Conservation (phyloP, 768 basidiomycete species). For the Suillus americanus region DNA sequence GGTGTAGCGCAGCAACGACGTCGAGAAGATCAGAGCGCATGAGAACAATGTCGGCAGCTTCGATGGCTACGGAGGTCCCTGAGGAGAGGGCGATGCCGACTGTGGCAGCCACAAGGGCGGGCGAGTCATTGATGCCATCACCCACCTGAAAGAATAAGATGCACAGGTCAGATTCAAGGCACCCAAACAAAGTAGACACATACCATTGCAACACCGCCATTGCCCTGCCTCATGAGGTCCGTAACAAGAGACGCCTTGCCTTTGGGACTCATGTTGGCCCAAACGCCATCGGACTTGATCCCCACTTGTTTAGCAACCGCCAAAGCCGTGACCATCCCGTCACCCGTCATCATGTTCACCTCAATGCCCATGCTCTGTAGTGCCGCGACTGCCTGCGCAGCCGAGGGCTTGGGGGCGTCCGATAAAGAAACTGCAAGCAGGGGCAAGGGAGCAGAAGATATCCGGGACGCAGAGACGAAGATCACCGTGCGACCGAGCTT, state of each 20-base stretch:
- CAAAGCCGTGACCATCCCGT: slow-evolving; percentile 79
- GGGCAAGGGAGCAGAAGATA: slow-evolving; percentile 46
- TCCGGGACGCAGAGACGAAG: slow-evolving; percentile 67
- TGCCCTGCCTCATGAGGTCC: slow-evolving; percentile 73
- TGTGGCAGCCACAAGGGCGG: slow-evolving; percentile 92
- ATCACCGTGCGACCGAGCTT: slow-evolving; percentile 80
- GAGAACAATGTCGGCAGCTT: slow-evolving; percentile 97
- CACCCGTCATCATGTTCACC: slow-evolving; percentile 94
- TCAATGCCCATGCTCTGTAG: slow-evolving; percentile 88
- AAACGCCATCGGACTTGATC: slow-evolving; percentile 78
- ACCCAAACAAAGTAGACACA: slow-evolving; percentile 22
- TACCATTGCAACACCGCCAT: slow-evolving; percentile 88
- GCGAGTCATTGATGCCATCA: slow-evolving; percentile 99
- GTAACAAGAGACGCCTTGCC: slow-evolving; percentile 88
- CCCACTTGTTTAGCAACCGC: slow-evolving; percentile 92
- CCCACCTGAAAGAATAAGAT: slow-evolving; percentile 64
- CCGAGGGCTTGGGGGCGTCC: slow-evolving; percentile 85
- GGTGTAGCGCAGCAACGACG: slow-evolving; percentile 93
- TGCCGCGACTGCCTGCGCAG: slow-evolving; percentile 76
- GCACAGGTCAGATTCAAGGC: background rate
- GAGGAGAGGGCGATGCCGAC: slow-evolving; percentile 96
- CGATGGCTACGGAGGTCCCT: slow-evolving; percentile 95
- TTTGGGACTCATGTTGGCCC: slow-evolving; percentile 92
- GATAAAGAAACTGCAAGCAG: slow-evolving; percentile 82
- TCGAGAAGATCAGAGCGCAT: slow-evolving; percentile 97